phyloP scores from a whole-genome alignment of 1,284 basidiomycete genomes.

The Cystobasidium sp. region DNA sequence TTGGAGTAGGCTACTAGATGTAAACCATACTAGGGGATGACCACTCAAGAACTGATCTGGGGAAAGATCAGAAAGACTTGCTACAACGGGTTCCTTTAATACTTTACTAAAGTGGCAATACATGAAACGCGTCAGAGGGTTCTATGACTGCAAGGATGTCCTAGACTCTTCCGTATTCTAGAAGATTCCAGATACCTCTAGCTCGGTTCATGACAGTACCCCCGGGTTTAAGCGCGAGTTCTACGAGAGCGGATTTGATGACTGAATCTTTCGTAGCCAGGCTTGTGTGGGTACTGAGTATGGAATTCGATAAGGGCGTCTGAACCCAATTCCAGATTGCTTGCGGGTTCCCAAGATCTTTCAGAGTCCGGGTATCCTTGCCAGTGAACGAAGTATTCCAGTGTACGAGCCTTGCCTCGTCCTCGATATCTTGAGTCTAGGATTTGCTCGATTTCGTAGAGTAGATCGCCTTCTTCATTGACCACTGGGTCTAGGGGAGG shows the following conservation, averaged over 20 bases:
- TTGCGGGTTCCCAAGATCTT: conserved; percentile 1
- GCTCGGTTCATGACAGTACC: too few relatives aligned
- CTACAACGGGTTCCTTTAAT: too few relatives aligned
- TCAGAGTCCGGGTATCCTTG: conserved; percentile 26
- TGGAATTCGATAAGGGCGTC: conserved; percentile 1
- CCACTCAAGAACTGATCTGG: too few relatives aligned
- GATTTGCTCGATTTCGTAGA: neutral
- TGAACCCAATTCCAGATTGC: neutral
- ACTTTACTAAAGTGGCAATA: too few relatives aligned
- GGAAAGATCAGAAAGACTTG: too few relatives aligned
- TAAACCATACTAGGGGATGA: too few relatives aligned
- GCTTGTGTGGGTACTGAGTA: conserved; percentile 19
- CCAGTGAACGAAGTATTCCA: conserved; percentile 42
- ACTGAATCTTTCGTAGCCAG: conserved; percentile 6
- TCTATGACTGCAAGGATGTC: too few relatives aligned
- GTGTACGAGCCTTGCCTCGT: neutral
- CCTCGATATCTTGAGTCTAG: conserved; percentile 20
- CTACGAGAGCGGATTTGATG: conserved; percentile 26
- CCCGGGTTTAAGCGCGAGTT: conserved; percentile 28
- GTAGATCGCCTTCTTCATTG: neutral
- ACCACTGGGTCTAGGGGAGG: conserved; percentile 5
- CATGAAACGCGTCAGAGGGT: too few relatives aligned
- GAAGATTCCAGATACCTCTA: too few relatives aligned
- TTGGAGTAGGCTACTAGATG: too few relatives aligned
- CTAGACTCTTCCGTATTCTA: too few relatives aligned